Evolutionary conservation across 208 protist genomes (phyloP), one percentile per base, ranked within the genome.

Genomic region (Vickermania spadyakhi): DNA sequence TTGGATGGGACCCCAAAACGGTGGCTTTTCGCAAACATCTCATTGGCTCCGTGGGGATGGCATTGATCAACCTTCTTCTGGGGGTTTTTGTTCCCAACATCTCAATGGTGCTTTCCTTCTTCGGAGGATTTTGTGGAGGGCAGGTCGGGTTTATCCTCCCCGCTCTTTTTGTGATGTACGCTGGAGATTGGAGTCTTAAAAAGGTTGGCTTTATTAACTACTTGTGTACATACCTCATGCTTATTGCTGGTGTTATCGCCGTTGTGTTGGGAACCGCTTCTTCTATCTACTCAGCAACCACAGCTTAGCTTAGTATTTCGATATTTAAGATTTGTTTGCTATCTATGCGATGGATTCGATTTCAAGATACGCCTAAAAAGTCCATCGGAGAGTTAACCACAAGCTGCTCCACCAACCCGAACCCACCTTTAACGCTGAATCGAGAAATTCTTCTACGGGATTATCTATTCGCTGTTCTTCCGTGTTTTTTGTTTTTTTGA

Each of bases 81-180:
- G 85, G 77, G 23, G 60, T 89, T 0, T 81, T 85, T 28, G 70
- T 92, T 56, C 81, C 81, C 1, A 79, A 81, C 26, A 74, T 92
- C 3, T 79, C 70, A 25, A 79, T 86, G 49, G 82, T 88, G 1
- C 88, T 92, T 52, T 72, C 69, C 2, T 67, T 92, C 45, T 52
- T 68, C 11, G 84, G 85, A 5, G 67, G 73, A 18, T 31, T 89
- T 11, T 77, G 59, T 31, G 81, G 76, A 3, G 77, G 77, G 0
- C 71, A 67, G 13, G 29, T 89, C 22, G 80, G 78, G 51, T 92
- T 92, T 26, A 79, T 89, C 27, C 64, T 89, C n/a, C 85, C 85
- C 22, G 70, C 85, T 0, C 65, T 92, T 26, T 72, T 80, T 11
- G 55, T 62, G 14, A 79, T 79, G 70, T 89, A 81, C 63, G 65